These are phyloP conservation scores for Decorospora gaudefroyi DNA, from an alignment of 2,329 filamentous ascomycete genomes.

Conservation along the genomic window DNA sequence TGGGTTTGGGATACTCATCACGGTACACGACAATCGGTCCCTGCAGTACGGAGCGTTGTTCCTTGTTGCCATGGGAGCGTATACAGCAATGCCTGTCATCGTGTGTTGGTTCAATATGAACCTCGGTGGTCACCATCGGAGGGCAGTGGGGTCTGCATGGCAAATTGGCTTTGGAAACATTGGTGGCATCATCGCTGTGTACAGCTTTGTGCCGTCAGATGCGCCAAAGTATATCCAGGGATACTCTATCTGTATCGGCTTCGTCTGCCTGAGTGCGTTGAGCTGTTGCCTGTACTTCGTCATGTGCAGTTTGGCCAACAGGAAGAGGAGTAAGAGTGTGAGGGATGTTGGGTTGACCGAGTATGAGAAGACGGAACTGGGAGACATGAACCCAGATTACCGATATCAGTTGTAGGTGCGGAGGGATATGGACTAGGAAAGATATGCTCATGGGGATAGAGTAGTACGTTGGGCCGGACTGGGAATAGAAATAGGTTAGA, in stretches of 20 bases:
- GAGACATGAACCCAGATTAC: conserved; percentile 64
- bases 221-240: conserved; percentile 70
- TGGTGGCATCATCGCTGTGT: conserved; percentile 59
- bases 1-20: conserved; percentile 76
- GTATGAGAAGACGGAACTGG: conserved; percentile 65
- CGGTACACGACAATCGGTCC: conserved; percentile 67
- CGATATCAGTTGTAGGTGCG: conserved; percentile 58
- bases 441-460: too few relatives aligned
- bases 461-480: too few relatives aligned
- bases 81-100: conserved; percentile 87
- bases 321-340: conserved; percentile 57
- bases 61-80: conserved; percentile 77
- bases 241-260: conserved; percentile 76
- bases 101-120: conserved; percentile 63
- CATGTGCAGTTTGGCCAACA: conserved; percentile 65
- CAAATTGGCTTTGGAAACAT: conserved; percentile 53
- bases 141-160: conserved; percentile 56
- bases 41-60: conserved; percentile 81
- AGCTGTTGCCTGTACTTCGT: conserved; percentile 65
- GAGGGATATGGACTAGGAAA: background rate
- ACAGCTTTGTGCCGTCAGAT: conserved; percentile 60
- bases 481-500: too few relatives aligned
- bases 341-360: conserved; percentile 59
- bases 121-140: conserved; percentile 56
- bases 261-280: conserved; percentile 68